Conservation (phyloP, 1,284 basidiomycete genomes). For the Apiotrichum domesticum region DNA sequence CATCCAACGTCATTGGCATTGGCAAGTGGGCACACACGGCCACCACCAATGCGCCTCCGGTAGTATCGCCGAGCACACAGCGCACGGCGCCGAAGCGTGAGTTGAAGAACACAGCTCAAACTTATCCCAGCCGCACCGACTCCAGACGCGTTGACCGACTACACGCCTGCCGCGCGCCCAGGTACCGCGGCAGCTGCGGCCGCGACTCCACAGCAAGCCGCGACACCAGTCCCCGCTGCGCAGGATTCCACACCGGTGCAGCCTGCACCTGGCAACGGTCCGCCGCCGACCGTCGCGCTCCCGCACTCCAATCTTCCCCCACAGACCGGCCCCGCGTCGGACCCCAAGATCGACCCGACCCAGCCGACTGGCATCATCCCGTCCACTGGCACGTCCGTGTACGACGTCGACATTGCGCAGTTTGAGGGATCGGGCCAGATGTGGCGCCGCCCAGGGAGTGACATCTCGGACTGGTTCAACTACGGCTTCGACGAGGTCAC, state of each 20-base stretch:
- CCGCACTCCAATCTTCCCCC: slow-evolving; percentile 38
- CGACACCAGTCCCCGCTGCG: slow-evolving; percentile 33
- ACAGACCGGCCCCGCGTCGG: slow-evolving; percentile 13
- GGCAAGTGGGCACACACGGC: slow-evolving; percentile 45
- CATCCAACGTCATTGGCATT: slow-evolving; percentile 40
- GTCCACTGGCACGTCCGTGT: slow-evolving; percentile 63
- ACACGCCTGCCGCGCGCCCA: slow-evolving; percentile 73
- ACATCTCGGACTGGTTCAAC: slow-evolving; percentile 98
- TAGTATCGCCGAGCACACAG: slow-evolving; percentile 18
- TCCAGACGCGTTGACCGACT: slow-evolving; percentile 77
- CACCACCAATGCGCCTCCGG: slow-evolving; percentile 24
- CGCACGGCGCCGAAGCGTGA: slow-evolving; percentile 21
- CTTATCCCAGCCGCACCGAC: slow-evolving; percentile 42
- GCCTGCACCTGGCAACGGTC: slow-evolving; percentile 13
- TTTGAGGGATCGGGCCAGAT: slow-evolving; percentile 69
- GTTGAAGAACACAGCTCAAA: background rate
- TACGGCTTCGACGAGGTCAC: slow-evolving; percentile 97
- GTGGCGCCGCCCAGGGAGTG: slow-evolving; percentile 87
- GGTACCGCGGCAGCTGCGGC: slow-evolving; percentile 32
- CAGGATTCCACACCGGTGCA: slow-evolving; percentile 13
- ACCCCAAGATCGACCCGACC: slow-evolving; percentile 58
- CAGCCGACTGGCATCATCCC: slow-evolving; percentile 54
- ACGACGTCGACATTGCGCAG: slow-evolving; percentile 77
- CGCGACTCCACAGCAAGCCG: slow-evolving; percentile 15
- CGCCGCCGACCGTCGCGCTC: slow-evolving; percentile 20